These are phyloP conservation scores for Cucurbita moschata DNA, from an alignment of 306 rosid genomes.

Conservation along the genomic window DNA sequence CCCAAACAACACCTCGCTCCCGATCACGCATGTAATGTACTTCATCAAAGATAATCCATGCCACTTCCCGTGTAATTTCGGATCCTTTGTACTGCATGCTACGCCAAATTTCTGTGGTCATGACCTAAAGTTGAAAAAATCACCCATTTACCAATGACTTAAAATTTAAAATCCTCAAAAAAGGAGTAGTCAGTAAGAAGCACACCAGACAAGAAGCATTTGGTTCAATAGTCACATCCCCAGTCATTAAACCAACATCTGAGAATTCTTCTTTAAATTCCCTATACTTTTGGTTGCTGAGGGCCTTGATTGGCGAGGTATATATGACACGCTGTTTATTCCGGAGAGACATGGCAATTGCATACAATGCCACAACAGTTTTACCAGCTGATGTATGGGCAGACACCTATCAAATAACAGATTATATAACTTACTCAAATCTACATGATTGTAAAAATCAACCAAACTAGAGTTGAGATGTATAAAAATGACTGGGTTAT, in stretches of 20 bases:
- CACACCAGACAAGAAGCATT: conserved; percentile 82
- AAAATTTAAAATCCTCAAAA: not conserved
- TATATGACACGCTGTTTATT: conserved; percentile 77
- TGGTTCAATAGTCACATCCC: conserved; percentile 87
- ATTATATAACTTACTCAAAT: not conserved
- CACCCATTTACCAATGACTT: not conserved
- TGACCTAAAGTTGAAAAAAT: conserved; percentile 39
- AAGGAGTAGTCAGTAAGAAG: not conserved
- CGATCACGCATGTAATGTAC: conserved; percentile 97
- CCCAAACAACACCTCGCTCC: conserved; percentile 98
- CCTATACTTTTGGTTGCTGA: conserved; percentile 90
- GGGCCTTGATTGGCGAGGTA: conserved; percentile 91
- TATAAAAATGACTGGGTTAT: not conserved
- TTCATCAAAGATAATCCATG: conserved; percentile 92
- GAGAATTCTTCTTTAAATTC: conserved; percentile 86
- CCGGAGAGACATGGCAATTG: conserved; percentile 82
- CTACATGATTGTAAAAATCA: not conserved
- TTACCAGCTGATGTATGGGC: conserved; percentile 98
- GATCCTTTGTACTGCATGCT: conserved; percentile 98
- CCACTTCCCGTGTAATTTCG: conserved; percentile 76
- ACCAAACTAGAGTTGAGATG: not conserved
- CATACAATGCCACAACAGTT: conserved; percentile 81
- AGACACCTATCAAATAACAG: conserved; percentile 45
- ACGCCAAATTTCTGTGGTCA: conserved; percentile 97
- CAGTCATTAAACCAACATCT: conserved; percentile 95